A percentile compares a stretch with the other conserved stretches of the same genome.
Conservation (phyloP, 2,329 filamentous ascomycete genomes). For the Helotiales sp. region DNA sequence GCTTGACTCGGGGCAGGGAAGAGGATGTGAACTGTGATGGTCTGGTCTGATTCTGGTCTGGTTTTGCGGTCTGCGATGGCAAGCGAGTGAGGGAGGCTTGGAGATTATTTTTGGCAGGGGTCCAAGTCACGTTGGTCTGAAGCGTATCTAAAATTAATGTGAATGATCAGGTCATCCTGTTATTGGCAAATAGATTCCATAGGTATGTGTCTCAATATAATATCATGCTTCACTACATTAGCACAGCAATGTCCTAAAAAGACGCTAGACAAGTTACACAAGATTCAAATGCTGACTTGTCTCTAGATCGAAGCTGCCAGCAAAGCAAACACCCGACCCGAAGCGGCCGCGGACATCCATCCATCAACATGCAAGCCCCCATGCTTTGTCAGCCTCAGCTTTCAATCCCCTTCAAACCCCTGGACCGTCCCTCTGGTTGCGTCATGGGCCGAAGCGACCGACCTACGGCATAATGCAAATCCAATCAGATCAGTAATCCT, state of each 20-base stretch:
- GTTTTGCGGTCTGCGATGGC: background rate
- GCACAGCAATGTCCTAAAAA: too few relatives aligned
- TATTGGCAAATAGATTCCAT: background rate
- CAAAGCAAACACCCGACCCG: constrained; percentile 10
- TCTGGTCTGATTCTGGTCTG: background rate
- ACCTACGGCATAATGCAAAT: background rate
- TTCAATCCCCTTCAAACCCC: background rate
- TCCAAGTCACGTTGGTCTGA: background rate
- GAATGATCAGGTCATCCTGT: constrained; percentile 9
- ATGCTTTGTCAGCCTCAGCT: constrained; percentile 10
- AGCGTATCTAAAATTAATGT: too few relatives aligned
- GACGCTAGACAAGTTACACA: too few relatives aligned
- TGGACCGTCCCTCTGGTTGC: background rate
- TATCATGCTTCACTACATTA: background rate
- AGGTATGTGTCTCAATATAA: background rate
- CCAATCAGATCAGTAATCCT: constrained; percentile 13
- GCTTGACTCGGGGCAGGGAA: constrained; percentile 21
- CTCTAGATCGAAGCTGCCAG: constrained; percentile 15
- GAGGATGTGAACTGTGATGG: background rate
- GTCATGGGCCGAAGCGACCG: constrained; percentile 13
- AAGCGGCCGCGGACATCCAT: background rate
- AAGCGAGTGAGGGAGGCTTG: constrained; percentile 11
- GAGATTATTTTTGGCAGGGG: constrained; percentile 11
- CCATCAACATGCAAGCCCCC: background rate
- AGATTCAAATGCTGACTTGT: constrained; percentile 30